Evolutionary conservation across 257 asterid genomes (phyloP), one percentile per base, ranked within the genome.

Genomic region (Coffea canephora): DNA sequence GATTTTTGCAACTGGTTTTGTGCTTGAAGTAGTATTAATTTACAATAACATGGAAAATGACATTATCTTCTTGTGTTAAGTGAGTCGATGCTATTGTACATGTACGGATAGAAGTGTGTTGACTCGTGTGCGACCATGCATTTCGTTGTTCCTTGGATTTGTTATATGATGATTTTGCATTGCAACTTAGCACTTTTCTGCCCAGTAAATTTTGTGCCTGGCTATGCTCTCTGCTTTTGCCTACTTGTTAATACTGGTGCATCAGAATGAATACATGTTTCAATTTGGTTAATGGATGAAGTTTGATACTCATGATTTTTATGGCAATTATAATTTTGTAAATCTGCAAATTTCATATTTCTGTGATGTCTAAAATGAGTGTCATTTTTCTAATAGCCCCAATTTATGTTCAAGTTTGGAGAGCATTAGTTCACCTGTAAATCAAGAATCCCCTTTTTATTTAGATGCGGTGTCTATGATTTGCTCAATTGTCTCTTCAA

Each of bases 191-290:
- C 49, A 43, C 21, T 8, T 27, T 27, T 73, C 46, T 54, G 10
- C 27, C 48, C 46, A 16, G 62, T 73, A 79, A 61, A 31, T 52
- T 78, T 69, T 76, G 61, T 57, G 49, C n/a, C 61, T 70, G 25
- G 27, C 45, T 57, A n/a, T 43, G 43, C 41, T 41, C 9, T 41
- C 15, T n/a, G 23, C 43, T 59, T 57, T 31, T 69, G 43, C 25
- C 46, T 46, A 14, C 48, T 9, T 6, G 19, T 46, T 27, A 19
- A 55, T 9, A 61, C 21, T n/a, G 31, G 19, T 0, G 43, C 25
- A 23, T n/a, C 39, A 41, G 25, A n/a, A 41, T 43, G 16, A 65
- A 46, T 16, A 43, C 12, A 27, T 25, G 64, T 52, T 50, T 61
- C 36, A 46, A 48, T 5, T 43, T 15, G 8, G 19, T 9, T 21